phyloP scores from a whole-genome alignment of 208 protist species.

The Crithidia bombi region DNA sequence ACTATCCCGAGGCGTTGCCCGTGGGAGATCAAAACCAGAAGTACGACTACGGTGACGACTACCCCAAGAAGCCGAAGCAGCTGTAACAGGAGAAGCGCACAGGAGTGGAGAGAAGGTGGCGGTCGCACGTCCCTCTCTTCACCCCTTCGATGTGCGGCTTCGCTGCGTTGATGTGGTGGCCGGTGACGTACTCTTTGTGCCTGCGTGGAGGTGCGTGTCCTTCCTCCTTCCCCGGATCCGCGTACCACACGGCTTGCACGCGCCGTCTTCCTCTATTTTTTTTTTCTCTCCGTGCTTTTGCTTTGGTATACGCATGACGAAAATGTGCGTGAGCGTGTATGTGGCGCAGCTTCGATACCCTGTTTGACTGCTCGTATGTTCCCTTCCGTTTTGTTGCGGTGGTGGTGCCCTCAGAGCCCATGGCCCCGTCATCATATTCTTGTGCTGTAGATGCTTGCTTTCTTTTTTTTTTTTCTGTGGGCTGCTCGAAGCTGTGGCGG shows the following conservation, averaged over 20 bases:
- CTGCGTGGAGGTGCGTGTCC: not conserved
- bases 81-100: not conserved
- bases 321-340: too few species aligned
- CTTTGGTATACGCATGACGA: too few species aligned
- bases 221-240: not conserved
- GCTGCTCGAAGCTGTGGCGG: too few species aligned
- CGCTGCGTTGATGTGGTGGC: constrained; percentile 4
- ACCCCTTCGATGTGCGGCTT: not conserved
- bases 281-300: not conserved
- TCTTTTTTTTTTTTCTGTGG: constrained; percentile 13
- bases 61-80: constrained; percentile 25
- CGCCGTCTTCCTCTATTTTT: not conserved
- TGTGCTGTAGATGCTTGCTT: too few species aligned
- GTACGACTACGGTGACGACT: constrained; percentile 16
- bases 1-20: constrained; percentile 12
- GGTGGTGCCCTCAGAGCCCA: too few species aligned
- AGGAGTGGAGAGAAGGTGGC: not conserved
- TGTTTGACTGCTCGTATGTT: not conserved
- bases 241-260: not conserved
- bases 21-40: not conserved
- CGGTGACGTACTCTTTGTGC: not conserved
- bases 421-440: too few species aligned
- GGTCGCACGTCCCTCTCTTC: not conserved
- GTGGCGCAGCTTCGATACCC: not conserved
- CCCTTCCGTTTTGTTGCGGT: too few species aligned